Evolutionary conservation across 2,329 filamentous ascomycete species (phyloP), one percentile per base, ranked within the genome.

Genomic region (Arachnomyces sp.): DNA sequence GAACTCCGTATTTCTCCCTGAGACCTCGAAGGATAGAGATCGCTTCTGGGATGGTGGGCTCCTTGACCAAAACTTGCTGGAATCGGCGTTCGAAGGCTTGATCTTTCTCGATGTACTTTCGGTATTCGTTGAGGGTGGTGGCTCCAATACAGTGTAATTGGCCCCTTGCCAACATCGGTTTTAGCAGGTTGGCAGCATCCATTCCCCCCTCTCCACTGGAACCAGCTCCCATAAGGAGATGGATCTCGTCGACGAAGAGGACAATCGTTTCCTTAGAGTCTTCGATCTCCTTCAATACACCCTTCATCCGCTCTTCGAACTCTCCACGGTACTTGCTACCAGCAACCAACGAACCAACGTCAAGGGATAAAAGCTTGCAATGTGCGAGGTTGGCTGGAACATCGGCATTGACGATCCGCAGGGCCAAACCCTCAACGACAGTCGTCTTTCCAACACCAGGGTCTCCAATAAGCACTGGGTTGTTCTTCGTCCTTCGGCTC

Each of bases 231-330:
- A 98, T 98, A 46, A 98, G 80, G 47, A 98, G 75, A 68, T 98
- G 92, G 50, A 98, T 98, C 64, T 98, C 92, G 64, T 98, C 92
- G 51, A 98, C 92, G 54, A 98, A 98, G 47, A 98, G 80, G 38
- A 98, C 83, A 58, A 98, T 95, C 72, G 89, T 94, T 43, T 96
- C 90, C 61, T 92, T 93, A 38, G 88, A 87, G 42, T 94, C 82
- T 52, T 89, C 77, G 43, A 98, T 94, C 68, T 98, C 92, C 65
- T 96, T 98, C 54, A 98, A 66, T 4, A 98, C 92, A 40, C 90
- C 89, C 76, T 98, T 98, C 89, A 98, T 96, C 53, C 92, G 80
- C 72, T 98, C 92, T 63, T 98, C 92, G 44, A 98, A 98, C 63
- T 98, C 92, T 69, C 92, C 92, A 36, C 92, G 82, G 70, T 93